Conservation (phyloP, 345 rosid genomes). For the Firmiana major region DNA sequence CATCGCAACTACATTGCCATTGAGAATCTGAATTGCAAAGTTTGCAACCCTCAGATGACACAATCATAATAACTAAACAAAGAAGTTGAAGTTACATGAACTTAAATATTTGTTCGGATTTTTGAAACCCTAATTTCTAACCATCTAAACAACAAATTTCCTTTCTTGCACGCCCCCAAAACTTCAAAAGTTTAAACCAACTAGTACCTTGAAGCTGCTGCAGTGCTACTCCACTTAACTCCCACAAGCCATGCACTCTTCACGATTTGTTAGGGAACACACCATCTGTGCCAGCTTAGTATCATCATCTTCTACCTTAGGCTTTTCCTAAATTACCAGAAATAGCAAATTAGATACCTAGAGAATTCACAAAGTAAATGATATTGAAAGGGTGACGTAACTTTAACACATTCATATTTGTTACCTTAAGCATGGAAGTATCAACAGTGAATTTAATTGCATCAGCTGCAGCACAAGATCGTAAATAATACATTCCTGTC, state of each 20-base stretch:
- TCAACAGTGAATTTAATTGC: conserved; percentile 98
- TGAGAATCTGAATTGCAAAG: background rate
- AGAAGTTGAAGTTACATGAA: background rate
- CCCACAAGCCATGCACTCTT: conserved; percentile 87
- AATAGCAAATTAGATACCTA: background rate
- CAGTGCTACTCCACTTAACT: conserved; percentile 29
- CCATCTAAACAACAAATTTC: background rate
- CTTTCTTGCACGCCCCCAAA: background rate
- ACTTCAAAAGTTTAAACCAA: too few species aligned
- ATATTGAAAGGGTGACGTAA: background rate
- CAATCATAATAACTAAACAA: background rate
- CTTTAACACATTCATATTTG: background rate
- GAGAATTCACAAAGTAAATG: background rate
- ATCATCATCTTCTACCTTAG: conserved; percentile 31
- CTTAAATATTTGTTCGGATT: background rate
- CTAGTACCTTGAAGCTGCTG: background rate
- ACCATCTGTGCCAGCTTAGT: conserved; percentile 80
- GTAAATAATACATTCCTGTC: conserved; percentile 88
- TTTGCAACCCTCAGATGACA: background rate
- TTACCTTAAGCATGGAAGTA: conserved; percentile 63
- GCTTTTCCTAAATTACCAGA: conserved; percentile 37
- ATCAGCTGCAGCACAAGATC: conserved; percentile 95
- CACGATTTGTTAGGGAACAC: conserved; percentile 78
- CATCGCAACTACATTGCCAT: too few species aligned
- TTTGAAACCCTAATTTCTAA: background rate